Base-by-base conservation (phyloP, 208 protist genomes). In the Trypanosoma avium region DNA sequence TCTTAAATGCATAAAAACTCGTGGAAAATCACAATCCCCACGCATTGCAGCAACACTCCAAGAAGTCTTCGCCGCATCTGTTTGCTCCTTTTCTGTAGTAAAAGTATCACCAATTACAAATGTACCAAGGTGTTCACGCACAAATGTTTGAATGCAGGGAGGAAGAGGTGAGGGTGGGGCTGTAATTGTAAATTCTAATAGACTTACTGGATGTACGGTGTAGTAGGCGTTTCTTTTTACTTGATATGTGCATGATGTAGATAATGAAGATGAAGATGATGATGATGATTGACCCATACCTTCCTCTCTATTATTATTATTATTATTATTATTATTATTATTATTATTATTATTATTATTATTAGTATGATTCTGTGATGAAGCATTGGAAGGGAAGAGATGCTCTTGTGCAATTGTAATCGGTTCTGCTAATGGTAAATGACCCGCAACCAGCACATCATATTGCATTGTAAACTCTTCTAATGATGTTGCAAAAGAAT, bases 21-120 rank as follows among this genome's bases (percentile, higher is more conserved):
- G 86, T 29, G 90, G 90, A 56, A 95, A 92, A 54, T 95, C 86
- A 36, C 73, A 85, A 62, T 95, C 90, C 8, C 90, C 90, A 26
- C 78, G 84, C 80, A 90, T 53, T 1, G 66, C 35, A 3, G 63
- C 47, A 10, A 73, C 68, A 21, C 33, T 40, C 35, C 33, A 55
- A 19, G 57, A 52, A 17, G 61, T 35, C 24, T 61, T 59, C 2
- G 69, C 21, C 33, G 57, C 46, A 2, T 30, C 32, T 35, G n/a
- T 15, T 30, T 19, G 3, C 36, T n/a, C 33, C 48, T 17, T 45
- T 19, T 38, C 29, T 21, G 22, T 54, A 30, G 10, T 55, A n/a
- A 17, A 36, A 0, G 86, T 82, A 61, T 95, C 90, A 9, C 90
- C 90, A 29, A 95, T 47, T 4, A 95, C 81, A 61, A 73, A 91